Evolutionary conservation across 345 rosid genomes (phyloP).

Genomic region (Corymbia maculata): DNA sequence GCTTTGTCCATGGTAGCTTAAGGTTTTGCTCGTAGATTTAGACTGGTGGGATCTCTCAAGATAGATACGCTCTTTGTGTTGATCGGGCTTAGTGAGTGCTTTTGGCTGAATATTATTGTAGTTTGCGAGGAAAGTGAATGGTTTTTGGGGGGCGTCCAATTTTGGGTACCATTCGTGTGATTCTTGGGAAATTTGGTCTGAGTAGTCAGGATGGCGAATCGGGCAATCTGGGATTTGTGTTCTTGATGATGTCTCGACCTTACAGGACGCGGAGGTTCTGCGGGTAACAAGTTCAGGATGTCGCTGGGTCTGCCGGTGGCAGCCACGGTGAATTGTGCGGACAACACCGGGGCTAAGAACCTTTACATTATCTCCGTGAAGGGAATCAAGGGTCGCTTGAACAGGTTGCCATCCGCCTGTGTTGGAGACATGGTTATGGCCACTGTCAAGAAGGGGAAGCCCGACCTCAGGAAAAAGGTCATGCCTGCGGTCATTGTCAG

Average conservation of each 20-base stretch:
- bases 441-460: constrained; percentile 90
- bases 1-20: not conserved
- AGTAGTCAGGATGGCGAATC: not conserved
- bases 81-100: not conserved
- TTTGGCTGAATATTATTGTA: not conserved
- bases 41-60: not conserved
- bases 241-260: not conserved
- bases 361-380: constrained; percentile 91
- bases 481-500: constrained; percentile 93
- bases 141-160: not conserved
- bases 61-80: not conserved
- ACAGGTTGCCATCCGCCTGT: constrained; percentile 86
- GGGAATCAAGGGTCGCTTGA: constrained; percentile 87
- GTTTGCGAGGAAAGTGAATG: not conserved
- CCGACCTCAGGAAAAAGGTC: constrained; percentile 91
- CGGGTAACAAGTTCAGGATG: constrained; percentile 95
- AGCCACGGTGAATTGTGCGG: constrained; percentile 96
- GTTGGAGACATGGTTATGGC: constrained; percentile 99
- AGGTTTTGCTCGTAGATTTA: not conserved
- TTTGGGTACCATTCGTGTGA: not conserved
- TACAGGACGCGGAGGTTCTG: constrained; percentile 86
- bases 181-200: not conserved
- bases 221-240: not conserved
- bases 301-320: constrained; percentile 98
- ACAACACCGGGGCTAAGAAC: constrained; percentile 94